Evolutionary conservation across 2,329 filamentous ascomycete genomes (phyloP), one percentile per base, ranked within the genome.

Genomic region (Aspergillus brunneoviolaceus): DNA sequence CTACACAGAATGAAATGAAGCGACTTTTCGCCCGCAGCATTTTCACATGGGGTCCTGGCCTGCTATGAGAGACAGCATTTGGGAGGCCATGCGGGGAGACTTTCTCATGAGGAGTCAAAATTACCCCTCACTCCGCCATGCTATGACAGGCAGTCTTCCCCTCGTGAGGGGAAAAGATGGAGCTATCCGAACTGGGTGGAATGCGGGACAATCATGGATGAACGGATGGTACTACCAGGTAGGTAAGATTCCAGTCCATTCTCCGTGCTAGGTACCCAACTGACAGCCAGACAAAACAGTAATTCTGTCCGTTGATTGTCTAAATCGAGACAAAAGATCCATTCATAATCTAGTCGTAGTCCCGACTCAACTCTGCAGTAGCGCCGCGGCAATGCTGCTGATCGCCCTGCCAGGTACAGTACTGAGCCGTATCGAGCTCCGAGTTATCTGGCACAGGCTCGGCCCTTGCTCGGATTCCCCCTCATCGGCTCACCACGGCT

Each of bases 81-180:
- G 39, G 39, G 16, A 16, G 12, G 39, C 16, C 14, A 45, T 45
- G 39, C 39, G 39, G 39, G 14, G 33, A 35, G 6, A 45, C 16
- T 1, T n/a, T 6, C 16, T 19, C 4, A 5, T 12, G 14, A 19
- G 16, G 39, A 19, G 14, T 16, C 16, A 7, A 45, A 45, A 16
- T 19, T 16, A 45, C 39, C 39, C 39, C 39, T 45, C 39, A 45
- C 5, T 45, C 39, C 23, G 23, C 23, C 23, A 23, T 23, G 23
- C 23, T 23, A 23, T 23, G 23, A 23, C 23, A 4, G 23, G 23
- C 23, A 23, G 23, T 23, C 23, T 19, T n/a, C 60, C 58, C 64
- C 64, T 63, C 64, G 57, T 55, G 64, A 63, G 64, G 64, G 63
- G 64, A 51, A 31, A 5, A 19, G n/a, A 19, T 23, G 49, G 16